These are phyloP conservation scores for Sporobolomyces roseus DNA, from an alignment of 768 basidiomycete species.

Conservation along the genomic window DNA sequence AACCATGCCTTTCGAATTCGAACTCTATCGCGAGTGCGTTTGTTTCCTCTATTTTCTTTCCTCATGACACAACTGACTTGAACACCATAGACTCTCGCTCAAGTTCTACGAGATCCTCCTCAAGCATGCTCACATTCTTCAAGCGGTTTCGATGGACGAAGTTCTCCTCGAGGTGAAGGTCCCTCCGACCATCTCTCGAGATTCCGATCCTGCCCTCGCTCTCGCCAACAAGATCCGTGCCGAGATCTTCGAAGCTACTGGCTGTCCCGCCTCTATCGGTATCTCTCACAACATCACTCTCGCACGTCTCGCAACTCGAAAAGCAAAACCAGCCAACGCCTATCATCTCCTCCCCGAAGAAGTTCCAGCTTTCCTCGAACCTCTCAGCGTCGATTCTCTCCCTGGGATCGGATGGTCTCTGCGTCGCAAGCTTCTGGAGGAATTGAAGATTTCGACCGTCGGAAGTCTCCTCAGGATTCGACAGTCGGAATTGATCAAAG, in stretches of 20 bases:
- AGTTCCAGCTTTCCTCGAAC: conserved; percentile 58
- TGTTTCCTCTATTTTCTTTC: background rate
- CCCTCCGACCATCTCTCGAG: conserved; percentile 20
- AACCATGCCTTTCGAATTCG: conserved; percentile 92
- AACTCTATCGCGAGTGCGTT: conserved; percentile 56
- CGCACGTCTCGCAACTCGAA: conserved; percentile 82
- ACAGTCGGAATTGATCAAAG: conserved; percentile 55
- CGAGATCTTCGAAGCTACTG: conserved; percentile 71
- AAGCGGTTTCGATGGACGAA: conserved; percentile 95
- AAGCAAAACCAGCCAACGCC: conserved; percentile 84
- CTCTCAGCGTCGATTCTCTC: conserved; percentile 71
- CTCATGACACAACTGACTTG: background rate
- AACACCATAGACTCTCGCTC: conserved; percentile 59
- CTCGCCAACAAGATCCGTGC: conserved; percentile 63
- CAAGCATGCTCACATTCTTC: conserved; percentile 79
- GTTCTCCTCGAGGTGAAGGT: conserved; percentile 83
- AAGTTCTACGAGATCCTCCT: conserved; percentile 91
- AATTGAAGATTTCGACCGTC: conserved; percentile 62
- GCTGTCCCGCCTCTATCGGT: conserved; percentile 73
- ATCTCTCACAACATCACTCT: conserved; percentile 87
- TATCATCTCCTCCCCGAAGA: conserved; percentile 65
- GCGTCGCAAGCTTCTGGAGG: conserved; percentile 63
- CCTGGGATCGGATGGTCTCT: conserved; percentile 80
- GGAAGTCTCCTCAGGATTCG: conserved; percentile 59
- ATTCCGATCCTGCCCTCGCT: conserved; percentile 23